A percentile compares a stretch with the other conserved stretches of the same genome.
These are phyloP conservation scores for Pseudonitzschia multistriata DNA, from an alignment of 108 stramenopile species.

Conservation along the genomic window DNA sequence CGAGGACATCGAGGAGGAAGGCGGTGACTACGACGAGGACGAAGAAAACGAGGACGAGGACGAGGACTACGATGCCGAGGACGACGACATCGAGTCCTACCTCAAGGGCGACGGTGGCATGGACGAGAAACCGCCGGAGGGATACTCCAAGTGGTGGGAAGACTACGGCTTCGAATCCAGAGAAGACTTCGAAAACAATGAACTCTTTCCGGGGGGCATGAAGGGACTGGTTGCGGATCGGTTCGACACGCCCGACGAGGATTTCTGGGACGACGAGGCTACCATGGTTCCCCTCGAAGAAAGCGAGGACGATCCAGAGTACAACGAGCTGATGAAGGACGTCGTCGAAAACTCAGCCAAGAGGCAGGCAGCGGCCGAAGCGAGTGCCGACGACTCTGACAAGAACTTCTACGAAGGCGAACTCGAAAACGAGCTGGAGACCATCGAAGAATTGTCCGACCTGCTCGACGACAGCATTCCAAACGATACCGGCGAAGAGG, in stretches of 20 bases:
- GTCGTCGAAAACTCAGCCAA: slow-evolving; percentile 36
- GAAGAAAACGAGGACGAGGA: slow-evolving; percentile 24
- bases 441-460: slow-evolving; percentile 25
- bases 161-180: slow-evolving; percentile 6
- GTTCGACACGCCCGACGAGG: not conserved
- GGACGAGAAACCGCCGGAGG: slow-evolving; percentile 7
- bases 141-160: slow-evolving; percentile 24
- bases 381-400: slow-evolving; percentile 28
- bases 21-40: slow-evolving; percentile 4
- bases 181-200: slow-evolving; percentile 11
- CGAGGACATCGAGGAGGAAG: slow-evolving; percentile 17
- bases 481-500: not conserved
- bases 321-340: slow-evolving; percentile 35
- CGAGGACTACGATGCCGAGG: slow-evolving; percentile 10
- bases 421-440: slow-evolving; percentile 29
- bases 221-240: not conserved
- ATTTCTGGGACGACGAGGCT: slow-evolving; percentile 11
- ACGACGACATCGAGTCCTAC: slow-evolving; percentile 27
- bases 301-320: slow-evolving; percentile 46
- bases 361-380: slow-evolving; percentile 22
- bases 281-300: slow-evolving; percentile 31
- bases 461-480: slow-evolving; percentile 25
- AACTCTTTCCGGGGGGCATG: slow-evolving; percentile 8
- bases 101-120: slow-evolving; percentile 19
- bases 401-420: slow-evolving; percentile 30